These are phyloP conservation scores for Cordyceps cateniannulata DNA, from an alignment of 2,329 filamentous ascomycete genomes.

Conservation along the genomic window DNA sequence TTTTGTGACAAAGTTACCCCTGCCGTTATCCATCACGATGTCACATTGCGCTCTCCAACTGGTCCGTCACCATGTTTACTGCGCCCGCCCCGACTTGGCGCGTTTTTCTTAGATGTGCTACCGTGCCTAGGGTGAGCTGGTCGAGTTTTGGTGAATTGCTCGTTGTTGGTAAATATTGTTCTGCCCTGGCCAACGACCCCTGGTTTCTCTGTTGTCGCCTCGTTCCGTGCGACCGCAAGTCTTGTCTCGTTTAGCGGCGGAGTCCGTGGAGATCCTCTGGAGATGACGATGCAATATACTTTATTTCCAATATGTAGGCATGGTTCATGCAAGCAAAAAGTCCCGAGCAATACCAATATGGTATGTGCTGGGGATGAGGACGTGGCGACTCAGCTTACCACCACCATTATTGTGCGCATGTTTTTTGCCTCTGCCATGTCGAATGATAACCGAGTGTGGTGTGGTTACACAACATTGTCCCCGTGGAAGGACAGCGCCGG, in stretches of 20 bases:
- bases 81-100: background rate
- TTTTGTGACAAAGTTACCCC: background rate
- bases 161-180: background rate
- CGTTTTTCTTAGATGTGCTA: slow-evolving; percentile 1
- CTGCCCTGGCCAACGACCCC: background rate
- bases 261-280: background rate
- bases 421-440: background rate
- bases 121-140: background rate
- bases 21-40: background rate
- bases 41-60: background rate
- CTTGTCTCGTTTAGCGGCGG: background rate
- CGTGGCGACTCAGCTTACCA: background rate
- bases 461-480: background rate
- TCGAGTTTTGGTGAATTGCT: background rate
- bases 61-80: background rate
- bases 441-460: background rate
- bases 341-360: background rate
- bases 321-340: slow-evolving; percentile 2
- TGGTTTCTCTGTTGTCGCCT: background rate
- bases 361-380: background rate
- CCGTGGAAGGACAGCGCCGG: background rate
- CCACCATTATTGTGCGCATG: background rate
- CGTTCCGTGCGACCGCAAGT: background rate
- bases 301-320: background rate
- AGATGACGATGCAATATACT: background rate